Evolutionary conservation across 805 yeast genomes (phyloP).

Genomic region (Spencermartinsiella europaea): DNA sequence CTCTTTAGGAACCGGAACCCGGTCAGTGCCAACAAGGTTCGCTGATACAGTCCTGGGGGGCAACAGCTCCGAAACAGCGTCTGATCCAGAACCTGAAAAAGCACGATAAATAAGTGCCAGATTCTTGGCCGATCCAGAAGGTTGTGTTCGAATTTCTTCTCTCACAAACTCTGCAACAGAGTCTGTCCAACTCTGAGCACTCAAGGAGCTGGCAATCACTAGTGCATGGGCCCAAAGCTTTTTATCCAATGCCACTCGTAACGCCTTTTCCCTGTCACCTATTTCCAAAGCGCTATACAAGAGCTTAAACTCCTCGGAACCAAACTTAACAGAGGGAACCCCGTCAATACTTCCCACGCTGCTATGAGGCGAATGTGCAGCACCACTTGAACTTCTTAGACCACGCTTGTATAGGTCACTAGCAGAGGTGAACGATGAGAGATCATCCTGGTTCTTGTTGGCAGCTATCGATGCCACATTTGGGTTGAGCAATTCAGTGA

Average conservation of each 20-base stretch:
- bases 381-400: constrained; percentile 11
- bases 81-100: constrained; percentile 54
- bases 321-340: constrained; percentile 7
- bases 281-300: constrained; percentile 21
- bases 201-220: constrained; percentile 59
- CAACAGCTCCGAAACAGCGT: constrained; percentile 47
- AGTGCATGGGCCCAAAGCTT: constrained; percentile 77
- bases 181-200: constrained; percentile 54
- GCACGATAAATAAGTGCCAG: constrained; percentile 57
- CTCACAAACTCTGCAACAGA: constrained; percentile 55
- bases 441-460: constrained; percentile 13
- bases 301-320: constrained; percentile 18
- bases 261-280: constrained; percentile 66
- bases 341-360: background rate
- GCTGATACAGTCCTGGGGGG: constrained; percentile 27
- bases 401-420: constrained; percentile 22
- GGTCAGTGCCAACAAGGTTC: constrained; percentile 9
- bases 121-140: constrained; percentile 34
- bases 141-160: constrained; percentile 36
- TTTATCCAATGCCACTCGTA: constrained; percentile 53
- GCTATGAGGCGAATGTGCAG: background rate
- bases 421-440: constrained; percentile 21
- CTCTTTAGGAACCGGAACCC: background rate
- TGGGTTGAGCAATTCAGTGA: constrained; percentile 25
- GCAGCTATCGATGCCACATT: constrained; percentile 8